These are phyloP conservation scores for Sutorius eximius DNA, from an alignment of 1,284 basidiomycete genomes.

Conservation along the genomic window DNA sequence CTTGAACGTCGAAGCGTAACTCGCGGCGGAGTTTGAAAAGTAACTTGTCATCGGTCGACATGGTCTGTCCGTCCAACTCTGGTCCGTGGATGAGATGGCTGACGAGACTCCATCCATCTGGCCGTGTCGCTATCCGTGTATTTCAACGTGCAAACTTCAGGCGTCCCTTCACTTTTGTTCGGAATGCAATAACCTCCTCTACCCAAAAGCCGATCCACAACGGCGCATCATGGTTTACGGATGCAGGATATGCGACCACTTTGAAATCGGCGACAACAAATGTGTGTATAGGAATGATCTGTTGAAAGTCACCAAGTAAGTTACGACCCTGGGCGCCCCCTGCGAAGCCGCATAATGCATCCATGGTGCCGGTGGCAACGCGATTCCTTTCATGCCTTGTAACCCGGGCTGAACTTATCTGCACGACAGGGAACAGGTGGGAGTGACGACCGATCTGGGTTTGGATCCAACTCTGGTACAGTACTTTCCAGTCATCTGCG, in stretches of 20 bases:
- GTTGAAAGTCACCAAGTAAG: slow-evolving; percentile 90
- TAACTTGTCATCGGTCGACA: slow-evolving; percentile 16
- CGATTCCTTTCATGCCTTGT: neutral
- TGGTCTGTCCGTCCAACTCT: slow-evolving; percentile 27
- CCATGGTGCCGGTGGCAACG: slow-evolving; percentile 11
- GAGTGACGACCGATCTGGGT: slow-evolving; percentile 87
- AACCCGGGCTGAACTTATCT: slow-evolving; percentile 1
- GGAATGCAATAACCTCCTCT: slow-evolving; percentile 94
- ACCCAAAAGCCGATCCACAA: slow-evolving; percentile 87
- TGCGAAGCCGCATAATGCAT: neutral
- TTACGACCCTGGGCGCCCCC: slow-evolving; percentile 16
- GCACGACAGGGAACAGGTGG: slow-evolving; percentile 79
- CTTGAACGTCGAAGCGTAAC: neutral
- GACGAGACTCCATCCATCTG: slow-evolving; percentile 5
- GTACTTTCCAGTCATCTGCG: slow-evolving; percentile 6
- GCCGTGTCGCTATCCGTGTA: neutral
- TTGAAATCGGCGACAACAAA: slow-evolving; percentile 84
- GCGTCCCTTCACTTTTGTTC: slow-evolving; percentile 84
- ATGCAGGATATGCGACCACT: slow-evolving; percentile 90
- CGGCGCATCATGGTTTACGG: slow-evolving; percentile 89
- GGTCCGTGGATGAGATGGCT: slow-evolving; percentile 12
- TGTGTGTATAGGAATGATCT: slow-evolving; percentile 95
- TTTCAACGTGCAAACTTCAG: slow-evolving; percentile 35
- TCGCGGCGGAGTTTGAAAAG: slow-evolving; percentile 31
- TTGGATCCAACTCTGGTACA: slow-evolving; percentile 87